Percentiles rank a stretch among this genome's conserved stretches.
Conservation (phyloP, 306 rosid species). For the Calophaca sinica region DNA sequence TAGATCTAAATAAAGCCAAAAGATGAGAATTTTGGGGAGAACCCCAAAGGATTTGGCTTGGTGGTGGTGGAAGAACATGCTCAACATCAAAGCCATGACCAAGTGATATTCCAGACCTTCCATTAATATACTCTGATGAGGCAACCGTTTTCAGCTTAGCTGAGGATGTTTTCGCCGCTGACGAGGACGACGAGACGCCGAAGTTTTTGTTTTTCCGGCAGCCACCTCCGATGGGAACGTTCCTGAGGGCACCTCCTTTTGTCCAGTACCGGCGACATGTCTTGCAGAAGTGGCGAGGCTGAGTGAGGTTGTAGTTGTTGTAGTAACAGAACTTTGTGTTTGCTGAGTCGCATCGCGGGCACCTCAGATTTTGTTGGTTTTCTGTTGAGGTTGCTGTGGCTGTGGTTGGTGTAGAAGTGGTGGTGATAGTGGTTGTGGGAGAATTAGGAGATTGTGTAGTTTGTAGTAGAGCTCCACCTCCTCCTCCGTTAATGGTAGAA, state of each 20-base stretch:
- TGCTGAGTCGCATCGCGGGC: conserved; percentile 57
- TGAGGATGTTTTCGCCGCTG: conserved; percentile 44
- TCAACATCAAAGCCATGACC: conserved; percentile 49
- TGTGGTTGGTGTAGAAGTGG: conserved; percentile 10
- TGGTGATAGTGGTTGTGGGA: conserved; percentile 40
- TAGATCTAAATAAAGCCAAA: conserved; percentile 67
- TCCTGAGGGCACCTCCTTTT: conserved; percentile 45
- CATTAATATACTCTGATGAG: conserved; percentile 54
- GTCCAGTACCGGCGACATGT: conserved; percentile 95
- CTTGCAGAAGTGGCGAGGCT: conserved; percentile 99
- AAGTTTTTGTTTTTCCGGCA: conserved; percentile 64
- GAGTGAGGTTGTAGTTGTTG: conserved; percentile 78
- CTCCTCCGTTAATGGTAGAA: conserved; percentile 53
- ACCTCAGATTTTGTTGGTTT: conserved; percentile 71
- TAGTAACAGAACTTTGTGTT: conserved; percentile 87
- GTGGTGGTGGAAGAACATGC: conserved; percentile 46
- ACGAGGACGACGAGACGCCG: conserved; percentile 39
- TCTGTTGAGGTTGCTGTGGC: conserved; percentile 55
- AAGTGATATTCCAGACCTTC: conserved; percentile 47
- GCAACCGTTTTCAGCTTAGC: conserved; percentile 68
- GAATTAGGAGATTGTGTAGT: conserved; percentile 51
- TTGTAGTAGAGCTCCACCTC: conserved; percentile 46
- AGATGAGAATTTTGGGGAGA: conserved; percentile 84
- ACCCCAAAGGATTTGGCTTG: conserved; percentile 83
- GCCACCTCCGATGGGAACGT: conserved; percentile 49